Conservation (phyloP, 495 filamentous ascomycete species). For the Tuber indicum region DNA sequence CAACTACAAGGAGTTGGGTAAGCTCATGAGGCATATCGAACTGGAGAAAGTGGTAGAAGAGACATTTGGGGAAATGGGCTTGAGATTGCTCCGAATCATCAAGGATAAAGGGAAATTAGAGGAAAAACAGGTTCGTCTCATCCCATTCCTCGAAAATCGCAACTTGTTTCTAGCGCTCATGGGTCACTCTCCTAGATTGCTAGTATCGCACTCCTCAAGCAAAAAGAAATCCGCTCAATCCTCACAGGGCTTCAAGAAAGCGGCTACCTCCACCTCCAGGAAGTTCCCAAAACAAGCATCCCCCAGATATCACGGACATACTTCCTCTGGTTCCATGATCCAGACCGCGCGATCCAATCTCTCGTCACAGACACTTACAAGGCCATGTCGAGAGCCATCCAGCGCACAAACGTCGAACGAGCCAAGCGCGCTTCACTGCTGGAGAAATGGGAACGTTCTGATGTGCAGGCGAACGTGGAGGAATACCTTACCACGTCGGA, state of each 20-base stretch:
- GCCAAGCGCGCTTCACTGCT: conserved; percentile 60
- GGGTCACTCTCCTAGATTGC: conserved; percentile 46
- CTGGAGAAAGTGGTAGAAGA: conserved; percentile 70
- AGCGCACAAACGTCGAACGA: conserved; percentile 66
- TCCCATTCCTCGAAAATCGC: neutral
- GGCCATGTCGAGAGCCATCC: conserved; percentile 76
- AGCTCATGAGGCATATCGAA: conserved; percentile 62
- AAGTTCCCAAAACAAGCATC: conserved; percentile 76
- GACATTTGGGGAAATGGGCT: conserved; percentile 65
- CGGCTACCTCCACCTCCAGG: conserved; percentile 81
- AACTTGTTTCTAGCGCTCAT: conserved; percentile 6
- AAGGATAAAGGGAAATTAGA: conserved; percentile 81
- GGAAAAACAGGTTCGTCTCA: conserved; percentile 58
- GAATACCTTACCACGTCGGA: conserved; percentile 64
- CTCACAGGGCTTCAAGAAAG: conserved; percentile 72
- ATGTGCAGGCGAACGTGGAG: conserved; percentile 75
- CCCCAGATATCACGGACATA: conserved; percentile 71
- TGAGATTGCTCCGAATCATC: conserved; percentile 73
- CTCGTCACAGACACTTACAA: conserved; percentile 75
- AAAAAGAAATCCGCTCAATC: conserved; percentile 71
- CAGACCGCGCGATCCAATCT: conserved; percentile 57
- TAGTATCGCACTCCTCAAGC: conserved; percentile 64
- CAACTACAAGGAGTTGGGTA: conserved; percentile 63
- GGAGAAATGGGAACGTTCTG: conserved; percentile 67
- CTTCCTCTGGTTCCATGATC: conserved; percentile 86